Percentiles rank a stretch among this genome's conserved stretches.
Conservation (phyloP, 805 yeast species). For the Pichia manshurica region DNA sequence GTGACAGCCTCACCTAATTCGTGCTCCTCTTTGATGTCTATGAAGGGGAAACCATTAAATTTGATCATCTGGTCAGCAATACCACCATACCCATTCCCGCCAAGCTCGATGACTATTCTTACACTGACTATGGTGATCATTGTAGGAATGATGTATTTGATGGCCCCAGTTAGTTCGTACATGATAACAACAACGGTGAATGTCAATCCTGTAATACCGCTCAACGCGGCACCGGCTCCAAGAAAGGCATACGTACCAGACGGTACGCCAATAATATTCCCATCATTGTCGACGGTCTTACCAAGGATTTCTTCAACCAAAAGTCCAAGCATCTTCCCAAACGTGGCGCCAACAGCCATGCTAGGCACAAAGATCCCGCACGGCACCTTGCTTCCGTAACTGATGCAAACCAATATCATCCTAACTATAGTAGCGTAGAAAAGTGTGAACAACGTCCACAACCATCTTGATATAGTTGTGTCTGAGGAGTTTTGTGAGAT, state of each 20-base stretch:
- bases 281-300: constrained; percentile 15
- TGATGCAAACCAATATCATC: constrained; percentile 64
- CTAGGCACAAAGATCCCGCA: constrained; percentile 98
- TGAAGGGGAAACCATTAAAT: constrained; percentile 81
- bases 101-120: constrained; percentile 65
- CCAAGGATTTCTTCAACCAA: constrained; percentile 48
- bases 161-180: constrained; percentile 95
- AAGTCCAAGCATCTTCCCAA: constrained; percentile 83
- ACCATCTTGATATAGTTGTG: neutral
- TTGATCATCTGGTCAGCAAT: constrained; percentile 93
- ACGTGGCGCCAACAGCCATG: constrained; percentile 93
- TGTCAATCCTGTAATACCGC: constrained; percentile 91
- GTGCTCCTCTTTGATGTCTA: constrained; percentile 67
- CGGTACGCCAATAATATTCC: constrained; percentile 46
- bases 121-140: constrained; percentile 94
- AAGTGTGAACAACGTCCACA: constrained; percentile 44
- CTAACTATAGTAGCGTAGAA: constrained; percentile 67
- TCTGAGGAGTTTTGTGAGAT: constrained; percentile 13
- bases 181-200: constrained; percentile 91
- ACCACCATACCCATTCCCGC: constrained; percentile 70
- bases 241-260: constrained; percentile 94
- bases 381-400: constrained; percentile 92
- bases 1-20: constrained; percentile 40
- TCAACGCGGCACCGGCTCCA: constrained; percentile 92
- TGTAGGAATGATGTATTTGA: constrained; percentile 85